These are phyloP conservation scores for Pestalotiopsis fici DNA, from an alignment of 2,329 filamentous ascomycete species.

Conservation along the genomic window DNA sequence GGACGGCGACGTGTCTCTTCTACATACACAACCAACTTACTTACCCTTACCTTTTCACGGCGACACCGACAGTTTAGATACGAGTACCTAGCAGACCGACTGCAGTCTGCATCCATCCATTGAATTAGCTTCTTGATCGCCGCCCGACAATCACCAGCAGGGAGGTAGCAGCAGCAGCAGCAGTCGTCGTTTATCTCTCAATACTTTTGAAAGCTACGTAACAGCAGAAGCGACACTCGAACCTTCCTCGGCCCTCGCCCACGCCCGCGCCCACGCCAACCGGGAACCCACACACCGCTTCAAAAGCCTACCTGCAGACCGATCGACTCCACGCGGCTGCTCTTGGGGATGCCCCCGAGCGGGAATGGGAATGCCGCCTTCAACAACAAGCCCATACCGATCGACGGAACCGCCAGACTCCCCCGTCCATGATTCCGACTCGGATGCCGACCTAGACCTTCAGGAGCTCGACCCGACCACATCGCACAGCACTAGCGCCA, in stretches of 20 bases:
- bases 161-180: too few species aligned
- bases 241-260: background rate
- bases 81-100: too few species aligned
- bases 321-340: background rate
- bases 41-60: too few species aligned
- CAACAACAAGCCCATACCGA: slow-evolving; percentile 44
- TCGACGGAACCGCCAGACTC: slow-evolving; percentile 65
- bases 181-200: too few species aligned
- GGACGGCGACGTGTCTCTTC: background rate
- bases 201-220: too few species aligned
- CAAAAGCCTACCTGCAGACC: background rate
- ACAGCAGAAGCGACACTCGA: background rate
- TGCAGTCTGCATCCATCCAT: too few species aligned
- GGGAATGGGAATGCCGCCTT: slow-evolving; percentile 57
- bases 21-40: too few species aligned
- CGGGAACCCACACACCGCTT: background rate
- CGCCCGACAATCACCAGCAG: too few species aligned
- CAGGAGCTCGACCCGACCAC: slow-evolving; percentile 73
- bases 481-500: slow-evolving; percentile 35
- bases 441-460: slow-evolving; percentile 75
- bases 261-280: background rate
- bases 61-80: too few species aligned
- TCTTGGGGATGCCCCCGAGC: slow-evolving; percentile 30
- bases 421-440: slow-evolving; percentile 70
- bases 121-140: too few species aligned